These are phyloP conservation scores for Stenocarpella maydis DNA, from an alignment of 2,329 filamentous ascomycete species.

Conservation along the genomic window DNA sequence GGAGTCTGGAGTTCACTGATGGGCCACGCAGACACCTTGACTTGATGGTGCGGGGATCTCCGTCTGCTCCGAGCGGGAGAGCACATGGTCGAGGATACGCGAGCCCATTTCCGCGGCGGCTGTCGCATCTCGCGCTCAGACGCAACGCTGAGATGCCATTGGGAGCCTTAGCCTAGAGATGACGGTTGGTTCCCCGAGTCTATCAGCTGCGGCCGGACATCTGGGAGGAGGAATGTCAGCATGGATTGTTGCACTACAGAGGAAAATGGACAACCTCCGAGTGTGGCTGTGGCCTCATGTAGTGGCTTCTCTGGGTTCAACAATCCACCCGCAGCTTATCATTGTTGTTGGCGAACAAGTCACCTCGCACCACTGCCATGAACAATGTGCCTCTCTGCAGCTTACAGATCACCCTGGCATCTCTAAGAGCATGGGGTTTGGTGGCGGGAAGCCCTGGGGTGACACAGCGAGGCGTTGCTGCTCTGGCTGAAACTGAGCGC, in stretches of 20 bases:
- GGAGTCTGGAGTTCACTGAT: slow-evolving; percentile 33
- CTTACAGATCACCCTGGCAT: not conserved
- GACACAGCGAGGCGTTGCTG: slow-evolving; percentile 5
- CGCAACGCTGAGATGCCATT: not conserved
- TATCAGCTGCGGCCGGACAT: not conserved
- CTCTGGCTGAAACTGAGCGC: slow-evolving; percentile 17
- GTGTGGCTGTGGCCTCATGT: no score
- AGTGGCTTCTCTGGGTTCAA: no score
- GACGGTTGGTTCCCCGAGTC: not conserved
- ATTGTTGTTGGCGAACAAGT: not conserved
- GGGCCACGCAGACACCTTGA: slow-evolving; percentile 8
- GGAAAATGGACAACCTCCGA: no score
- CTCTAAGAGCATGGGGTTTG: not conserved
- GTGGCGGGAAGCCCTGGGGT: not conserved
- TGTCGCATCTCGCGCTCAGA: slow-evolving; percentile 13
- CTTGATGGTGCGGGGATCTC: not conserved
- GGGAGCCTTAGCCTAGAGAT: slow-evolving; percentile 9
- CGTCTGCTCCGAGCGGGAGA: slow-evolving; percentile 3
- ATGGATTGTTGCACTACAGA: no score
- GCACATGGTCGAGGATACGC: not conserved
- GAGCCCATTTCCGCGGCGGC: not conserved
- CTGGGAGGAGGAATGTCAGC: not conserved
- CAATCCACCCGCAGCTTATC: not conserved
- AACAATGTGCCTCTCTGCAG: not conserved
- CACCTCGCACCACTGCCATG: slow-evolving; percentile 12